Percentiles rank a stretch among this genome's conserved stretches.
phyloP scores from a whole-genome alignment of 2,329 filamentous ascomycete genomes.

The Penicillium sp. region DNA sequence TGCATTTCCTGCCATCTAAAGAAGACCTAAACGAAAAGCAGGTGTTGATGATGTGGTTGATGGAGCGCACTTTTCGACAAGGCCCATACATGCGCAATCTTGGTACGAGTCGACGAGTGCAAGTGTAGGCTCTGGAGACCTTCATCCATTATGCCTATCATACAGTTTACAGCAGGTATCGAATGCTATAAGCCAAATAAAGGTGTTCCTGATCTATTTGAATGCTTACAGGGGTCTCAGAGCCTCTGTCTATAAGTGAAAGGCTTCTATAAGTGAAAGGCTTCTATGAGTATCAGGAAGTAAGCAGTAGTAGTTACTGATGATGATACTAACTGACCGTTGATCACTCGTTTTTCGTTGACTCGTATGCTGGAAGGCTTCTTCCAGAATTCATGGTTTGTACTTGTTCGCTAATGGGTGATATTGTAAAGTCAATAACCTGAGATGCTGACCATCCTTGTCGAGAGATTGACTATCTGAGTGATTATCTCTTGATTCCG shows the following conservation, averaged over 20 bases:
- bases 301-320: background rate
- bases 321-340: no score
- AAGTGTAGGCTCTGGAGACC: background rate
- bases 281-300: background rate
- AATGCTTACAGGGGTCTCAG: background rate
- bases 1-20: slow-evolving; percentile 14
- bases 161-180: slow-evolving; percentile 13
- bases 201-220: slow-evolving; percentile 12
- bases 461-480: background rate
- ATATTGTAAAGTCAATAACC: background rate
- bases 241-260: background rate
- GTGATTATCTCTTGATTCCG: background rate
- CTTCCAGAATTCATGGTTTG: background rate
- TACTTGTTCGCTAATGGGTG: background rate
- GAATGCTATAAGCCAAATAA: slow-evolving; percentile 11
- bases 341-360: background rate
- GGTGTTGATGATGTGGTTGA: slow-evolving; percentile 9
- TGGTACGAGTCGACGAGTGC: slow-evolving; percentile 10
- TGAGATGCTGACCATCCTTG: background rate
- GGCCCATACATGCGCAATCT: slow-evolving; percentile 6
- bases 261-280: background rate
- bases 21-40: slow-evolving; percentile 12
- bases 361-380: background rate
- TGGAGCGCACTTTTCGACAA: slow-evolving; percentile 2
- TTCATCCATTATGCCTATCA: slow-evolving; percentile 6